Evolutionary conservation across 331 rosid species (phyloP), one percentile per base, ranked within the genome.

Genomic region (Malus hybrid): DNA sequence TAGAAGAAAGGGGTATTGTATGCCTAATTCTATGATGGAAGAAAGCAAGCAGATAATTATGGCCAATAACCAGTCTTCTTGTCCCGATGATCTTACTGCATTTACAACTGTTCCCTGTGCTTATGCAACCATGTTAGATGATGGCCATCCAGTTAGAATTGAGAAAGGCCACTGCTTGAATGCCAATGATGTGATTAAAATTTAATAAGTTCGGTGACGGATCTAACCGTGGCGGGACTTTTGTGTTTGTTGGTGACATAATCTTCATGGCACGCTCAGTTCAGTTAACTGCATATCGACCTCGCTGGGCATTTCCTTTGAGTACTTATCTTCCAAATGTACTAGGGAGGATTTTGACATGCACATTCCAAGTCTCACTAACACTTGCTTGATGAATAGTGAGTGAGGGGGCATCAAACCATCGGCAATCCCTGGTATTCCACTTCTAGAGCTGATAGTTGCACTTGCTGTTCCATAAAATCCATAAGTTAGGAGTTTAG

Each of bases 231-330:
- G 85, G 82, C 8, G 93, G 90, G 28, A 86, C 87, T 80, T 89
- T 91, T 73, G 87, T 89, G 69, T 91, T 89, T 81, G 87, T 84
- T 65, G 94, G 98, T 80, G 91, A 93, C 59, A 71, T 82, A 48
- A 80, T 89, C 82, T 87, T 89, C 79, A 93, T 89, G 97, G 90
- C 91, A 54, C 85, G 56, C 72, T 89, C 97, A 6, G 80, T 93
- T 79, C 76, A 33, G 82, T 80, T 93, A 64, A 89, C 96, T 59
- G 82, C 92, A 29, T 89, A 93, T 79, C 92, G 29, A 77, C 93
- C 93, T 85, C 89, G 90, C 67, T 87, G 88, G 97, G 83, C 76
- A 67, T 79, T 80, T 57, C 73, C 66, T 2, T 36, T 81, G 69
- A 80, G 80, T 69, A 70, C 85, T 2, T 36, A 39, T 39, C 12